Evolutionary conservation across 2,329 filamentous ascomycete genomes (phyloP).

Genomic region (Penicillium freii): DNA sequence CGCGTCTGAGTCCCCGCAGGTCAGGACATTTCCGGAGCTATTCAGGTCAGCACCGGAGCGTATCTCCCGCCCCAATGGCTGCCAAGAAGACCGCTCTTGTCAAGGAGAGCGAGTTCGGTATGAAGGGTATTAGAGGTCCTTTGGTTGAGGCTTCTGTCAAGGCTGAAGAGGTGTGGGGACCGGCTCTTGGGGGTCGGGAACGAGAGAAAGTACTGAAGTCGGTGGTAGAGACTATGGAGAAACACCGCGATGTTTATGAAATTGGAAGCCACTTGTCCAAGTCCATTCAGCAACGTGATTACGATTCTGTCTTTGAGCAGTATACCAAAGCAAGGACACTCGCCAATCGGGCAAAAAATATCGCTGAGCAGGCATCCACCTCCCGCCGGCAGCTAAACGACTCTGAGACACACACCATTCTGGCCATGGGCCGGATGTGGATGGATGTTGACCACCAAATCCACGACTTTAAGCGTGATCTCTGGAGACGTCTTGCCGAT

Average conservation of each 20-base stretch:
- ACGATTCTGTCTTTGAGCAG: constrained; percentile 81
- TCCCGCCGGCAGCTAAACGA: constrained; percentile 63
- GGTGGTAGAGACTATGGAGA: constrained; percentile 71
- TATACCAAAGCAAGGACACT: constrained; percentile 80
- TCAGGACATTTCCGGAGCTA: constrained; percentile 59
- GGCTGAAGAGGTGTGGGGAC: constrained; percentile 96
- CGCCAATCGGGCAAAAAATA: constrained; percentile 70
- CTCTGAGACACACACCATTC: constrained; percentile 76
- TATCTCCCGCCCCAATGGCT: constrained; percentile 38
- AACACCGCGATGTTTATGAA: constrained; percentile 78
- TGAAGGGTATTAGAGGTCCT: constrained; percentile 82
- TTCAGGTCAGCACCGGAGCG: constrained; percentile 43
- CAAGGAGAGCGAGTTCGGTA: constrained; percentile 90
- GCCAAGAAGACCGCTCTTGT: constrained; percentile 84
- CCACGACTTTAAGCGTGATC: constrained; percentile 78
- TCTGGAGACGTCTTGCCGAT: constrained; percentile 77
- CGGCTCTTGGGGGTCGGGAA: constrained; percentile 84
- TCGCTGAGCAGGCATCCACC: constrained; percentile 59
- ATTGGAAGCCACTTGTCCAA: constrained; percentile 74
- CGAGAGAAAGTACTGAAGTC: constrained; percentile 84
- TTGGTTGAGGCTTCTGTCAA: constrained; percentile 88
- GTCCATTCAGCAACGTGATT: constrained; percentile 85
- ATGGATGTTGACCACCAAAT: constrained; percentile 86
- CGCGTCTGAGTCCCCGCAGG: constrained; percentile 59
- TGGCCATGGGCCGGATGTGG: constrained; percentile 93